Evolutionary conservation across 257 asterid species (phyloP).

Genomic region (Paraleonurus japonicus): DNA sequence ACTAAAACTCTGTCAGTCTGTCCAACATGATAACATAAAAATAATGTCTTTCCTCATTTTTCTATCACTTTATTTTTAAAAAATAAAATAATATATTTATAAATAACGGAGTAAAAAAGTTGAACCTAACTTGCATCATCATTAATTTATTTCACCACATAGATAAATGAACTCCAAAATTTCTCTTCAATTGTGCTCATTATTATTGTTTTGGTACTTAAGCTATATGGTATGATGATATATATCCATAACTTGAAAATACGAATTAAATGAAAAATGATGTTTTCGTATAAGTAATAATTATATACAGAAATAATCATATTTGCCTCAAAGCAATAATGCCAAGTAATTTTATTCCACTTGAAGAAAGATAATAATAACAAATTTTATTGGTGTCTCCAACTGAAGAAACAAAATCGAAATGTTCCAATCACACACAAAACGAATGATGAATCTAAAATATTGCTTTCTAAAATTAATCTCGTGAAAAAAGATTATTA

Average conservation of each 20-base stretch:
- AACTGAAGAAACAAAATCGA: background rate
- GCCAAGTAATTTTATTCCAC: background rate
- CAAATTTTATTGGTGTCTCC: background rate
- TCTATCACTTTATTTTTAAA: no score
- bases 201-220: background rate
- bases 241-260: background rate
- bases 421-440: background rate
- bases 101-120: background rate
- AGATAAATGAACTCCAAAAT: background rate
- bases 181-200: background rate
- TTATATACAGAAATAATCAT: background rate
- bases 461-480: background rate
- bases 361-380: background rate
- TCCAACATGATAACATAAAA: no score
- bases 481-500: no score
- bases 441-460: background rate
- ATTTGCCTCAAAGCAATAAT: background rate
- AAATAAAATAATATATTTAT: no score
- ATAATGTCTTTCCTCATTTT: no score
- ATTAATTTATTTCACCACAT: background rate
- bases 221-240: no score
- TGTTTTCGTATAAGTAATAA: no score
- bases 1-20: no score
- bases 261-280: no score
- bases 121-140: background rate